Evolutionary conservation across 441 rosid species (phyloP), one percentile per base, ranked within the genome.

Genomic region (Mallotus repandus): DNA sequence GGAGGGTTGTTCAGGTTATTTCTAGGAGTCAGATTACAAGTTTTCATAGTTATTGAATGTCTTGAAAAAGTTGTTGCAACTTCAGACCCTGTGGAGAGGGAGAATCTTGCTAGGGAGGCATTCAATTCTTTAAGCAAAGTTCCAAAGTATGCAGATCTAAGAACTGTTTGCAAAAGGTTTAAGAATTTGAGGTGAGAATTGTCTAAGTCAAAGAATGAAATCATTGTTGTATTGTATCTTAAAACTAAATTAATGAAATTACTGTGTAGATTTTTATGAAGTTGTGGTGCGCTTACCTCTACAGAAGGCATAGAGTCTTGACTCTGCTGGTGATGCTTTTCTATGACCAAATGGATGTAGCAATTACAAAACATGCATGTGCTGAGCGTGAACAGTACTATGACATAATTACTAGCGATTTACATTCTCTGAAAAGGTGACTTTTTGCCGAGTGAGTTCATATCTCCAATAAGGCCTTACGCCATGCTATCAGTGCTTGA

Each of bases 1-100:
- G 22, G 98, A 93, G 80, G 97, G 99, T 67, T 93, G 98, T 84
- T 97, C 97, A 69, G 93, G 98, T 84, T 93, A 88, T 86, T 96
- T 91, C 84, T 93, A 88, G 86, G 98, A 96, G 80, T 88, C 99
- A 13, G 97, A 96, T 87, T 85, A 93, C 84, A 93, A 96, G 84
- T 93, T 96, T 81, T 96, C 87, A 86, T 96, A 81, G 98, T 97
- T 70, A 98, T 96, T 80, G 99, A 96, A 84, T 89, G 88, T 78
- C 98, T 96, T 66, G 97, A 91, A 82, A 89, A 85, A 87, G 99
- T 98, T 78, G 89, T 92, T 71, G 71, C 78, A 77, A 79, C 89
- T 73, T 71, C 82, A 25, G 91, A 93, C 72, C 79, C 84, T 71
- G 84, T 77, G 70, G 97, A 91, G 85, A 96, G 90, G 85, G 93